These are phyloP conservation scores for Fraxinus excelsior DNA, from an alignment of 257 asterid species.

Conservation along the genomic window DNA sequence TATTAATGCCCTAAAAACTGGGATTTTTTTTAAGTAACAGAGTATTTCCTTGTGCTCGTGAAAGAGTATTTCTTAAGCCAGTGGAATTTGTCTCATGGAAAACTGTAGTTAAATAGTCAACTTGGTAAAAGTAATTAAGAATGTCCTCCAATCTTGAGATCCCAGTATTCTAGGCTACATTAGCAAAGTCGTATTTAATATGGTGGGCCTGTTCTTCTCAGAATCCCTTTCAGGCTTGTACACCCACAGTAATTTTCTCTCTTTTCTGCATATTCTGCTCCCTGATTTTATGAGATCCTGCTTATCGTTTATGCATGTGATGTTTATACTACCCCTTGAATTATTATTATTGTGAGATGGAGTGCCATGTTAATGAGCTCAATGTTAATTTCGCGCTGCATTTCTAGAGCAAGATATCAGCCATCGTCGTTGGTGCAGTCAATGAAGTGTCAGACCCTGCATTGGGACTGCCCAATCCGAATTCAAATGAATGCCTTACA, in stretches of 20 bases:
- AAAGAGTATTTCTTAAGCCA: neutral
- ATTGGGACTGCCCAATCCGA: conserved; percentile 66
- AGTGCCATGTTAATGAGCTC: neutral
- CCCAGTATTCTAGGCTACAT: neutral
- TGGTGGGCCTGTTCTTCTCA: neutral
- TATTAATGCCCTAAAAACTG: neutral
- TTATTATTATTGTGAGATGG: neutral
- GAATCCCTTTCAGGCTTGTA: neutral
- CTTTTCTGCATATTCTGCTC: neutral
- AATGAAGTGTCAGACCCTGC: conserved; percentile 90
- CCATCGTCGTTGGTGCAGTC: conserved; percentile 46
- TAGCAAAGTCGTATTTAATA: neutral
- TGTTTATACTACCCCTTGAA: neutral
- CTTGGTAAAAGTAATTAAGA: neutral
- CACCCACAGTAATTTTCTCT: neutral
- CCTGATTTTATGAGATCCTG: neutral
- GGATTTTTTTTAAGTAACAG: neutral
- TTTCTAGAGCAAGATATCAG: conserved; percentile 57
- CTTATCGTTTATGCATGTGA: neutral
- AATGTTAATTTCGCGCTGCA: conserved; percentile 26
- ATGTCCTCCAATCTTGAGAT: neutral
- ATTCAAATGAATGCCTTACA: conserved; percentile 59
- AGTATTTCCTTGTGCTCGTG: neutral
- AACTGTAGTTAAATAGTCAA: neutral
- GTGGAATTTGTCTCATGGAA: neutral